Base-by-base conservation (phyloP, 352 stramenopile species). In the Pythium phragmiticola region DNA sequence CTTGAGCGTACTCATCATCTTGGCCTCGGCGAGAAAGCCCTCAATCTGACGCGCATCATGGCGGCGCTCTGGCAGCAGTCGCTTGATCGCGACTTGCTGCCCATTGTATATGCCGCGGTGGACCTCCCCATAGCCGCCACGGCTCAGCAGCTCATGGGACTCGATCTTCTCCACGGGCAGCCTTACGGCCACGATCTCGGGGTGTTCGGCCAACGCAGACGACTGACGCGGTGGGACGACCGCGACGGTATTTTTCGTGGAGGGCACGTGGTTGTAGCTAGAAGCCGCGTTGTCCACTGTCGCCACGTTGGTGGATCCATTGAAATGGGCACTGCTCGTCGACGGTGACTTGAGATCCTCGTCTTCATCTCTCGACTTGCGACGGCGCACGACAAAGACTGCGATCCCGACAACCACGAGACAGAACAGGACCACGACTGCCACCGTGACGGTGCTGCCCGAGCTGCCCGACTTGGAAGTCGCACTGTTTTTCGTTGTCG, bases 1-100 rank as follows among this genome's bases (percentile, higher is more conserved):
- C n/a, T 78, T 71, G 5, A 87, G 60, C 30, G 63, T 69, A 23
- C 64, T 60, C 42, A 53, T 62, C 52, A 72, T 45, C n/a, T 75
- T 50, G 33, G 73, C 57, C 19, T 76, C 72, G 28, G 74, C 48
- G 7, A 70, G 54, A 19, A 73, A 64, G 33, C 23, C 30, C 2
- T 67, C 45, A 43, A 67, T 67, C 43, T 61, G 33, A 1, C 34
- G n/a, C 13, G 57, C 13, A 14, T 67, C 52, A 33, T 60, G 61
- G 21, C 60, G 60, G 1, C 45, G 30, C 11, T 67, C 60, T 12
- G 63, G 55, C 9, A 64, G 47, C 30, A 69, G 48, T 0, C 46
- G 39, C 63, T 69, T 63, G 63, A 69, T 57, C 7, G 63, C 54
- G 0, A 64, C 63, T 2, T 13, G 14, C 28, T 46, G 8, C 26